phyloP scores from a whole-genome alignment of 2,329 filamentous ascomycete species.

The Dendryphion nanum region DNA sequence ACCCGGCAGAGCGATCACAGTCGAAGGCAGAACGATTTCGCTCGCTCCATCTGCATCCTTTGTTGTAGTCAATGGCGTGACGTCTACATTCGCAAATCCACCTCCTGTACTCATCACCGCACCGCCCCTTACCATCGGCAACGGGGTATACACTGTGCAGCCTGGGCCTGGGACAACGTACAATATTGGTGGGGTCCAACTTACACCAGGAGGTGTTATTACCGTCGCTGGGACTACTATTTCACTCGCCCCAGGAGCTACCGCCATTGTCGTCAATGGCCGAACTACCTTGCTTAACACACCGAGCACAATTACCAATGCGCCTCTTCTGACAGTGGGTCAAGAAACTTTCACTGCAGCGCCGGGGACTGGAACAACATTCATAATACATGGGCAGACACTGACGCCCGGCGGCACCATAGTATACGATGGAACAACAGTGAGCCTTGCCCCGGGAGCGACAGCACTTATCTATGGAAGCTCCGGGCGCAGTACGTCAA shows the following conservation, averaged over 20 bases:
- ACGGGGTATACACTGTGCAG: slow-evolving; percentile 23
- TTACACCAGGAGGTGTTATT: slow-evolving; percentile 40
- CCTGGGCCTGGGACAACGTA: slow-evolving; percentile 35
- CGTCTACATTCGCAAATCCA: slow-evolving; percentile 32
- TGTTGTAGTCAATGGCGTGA: slow-evolving; percentile 34
- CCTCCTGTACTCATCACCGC: slow-evolving; percentile 18
- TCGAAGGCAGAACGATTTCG: slow-evolving; percentile 34
- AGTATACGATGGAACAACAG: slow-evolving; percentile 29
- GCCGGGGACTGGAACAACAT: slow-evolving; percentile 27
- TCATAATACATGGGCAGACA: slow-evolving; percentile 38
- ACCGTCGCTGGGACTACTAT: slow-evolving; percentile 26
- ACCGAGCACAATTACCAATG: slow-evolving; percentile 20
- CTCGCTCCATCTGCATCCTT: slow-evolving; percentile 28
- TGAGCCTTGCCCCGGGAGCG: slow-evolving; percentile 34
- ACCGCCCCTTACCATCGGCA: slow-evolving; percentile 31
- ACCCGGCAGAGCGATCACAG: slow-evolving; percentile 34
- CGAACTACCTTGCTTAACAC: slow-evolving; percentile 25
- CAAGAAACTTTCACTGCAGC: slow-evolving; percentile 26
- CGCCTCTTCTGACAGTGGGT: slow-evolving; percentile 34
- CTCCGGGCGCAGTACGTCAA: slow-evolving; percentile 27
- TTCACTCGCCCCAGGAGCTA: slow-evolving; percentile 27
- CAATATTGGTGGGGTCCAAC: slow-evolving; percentile 34
- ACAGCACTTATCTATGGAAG: slow-evolving; percentile 39
- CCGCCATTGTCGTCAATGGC: slow-evolving; percentile 32
- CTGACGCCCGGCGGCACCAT: slow-evolving; percentile 40